Evolutionary conservation across 148 eudicot species (phyloP).

Genomic region (Chenopodium quinoa): DNA sequence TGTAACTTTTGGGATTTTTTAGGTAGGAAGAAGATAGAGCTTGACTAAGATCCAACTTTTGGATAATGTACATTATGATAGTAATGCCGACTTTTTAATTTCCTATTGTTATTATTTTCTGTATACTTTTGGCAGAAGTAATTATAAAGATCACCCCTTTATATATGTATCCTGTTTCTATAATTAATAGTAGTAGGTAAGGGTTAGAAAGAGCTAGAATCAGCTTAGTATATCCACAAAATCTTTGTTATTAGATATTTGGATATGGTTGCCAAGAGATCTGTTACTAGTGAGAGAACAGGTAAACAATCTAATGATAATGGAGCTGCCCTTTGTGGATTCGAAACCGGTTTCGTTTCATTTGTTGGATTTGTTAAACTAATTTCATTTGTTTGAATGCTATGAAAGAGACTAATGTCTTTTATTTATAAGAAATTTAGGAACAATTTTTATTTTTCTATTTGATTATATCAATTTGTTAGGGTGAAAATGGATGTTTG

Average conservation of each 20-base stretch:
- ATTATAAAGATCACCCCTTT: not conserved
- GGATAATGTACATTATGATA: conserved; percentile 16
- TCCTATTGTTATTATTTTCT: not conserved
- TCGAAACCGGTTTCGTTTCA: conserved; percentile 2
- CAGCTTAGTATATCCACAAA: not conserved
- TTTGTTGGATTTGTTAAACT: conserved; percentile 16
- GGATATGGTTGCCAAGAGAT: not conserved
- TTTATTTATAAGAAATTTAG: not conserved
- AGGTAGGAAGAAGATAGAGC: conserved; percentile 6
- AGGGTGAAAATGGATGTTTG: conserved; percentile 27
- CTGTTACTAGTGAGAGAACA: not conserved
- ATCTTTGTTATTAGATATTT: not conserved
- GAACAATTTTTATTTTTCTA: not conserved
- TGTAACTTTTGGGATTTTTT: not conserved
- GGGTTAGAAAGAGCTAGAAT: not conserved
- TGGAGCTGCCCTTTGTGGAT: conserved; percentile 19
- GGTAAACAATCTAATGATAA: conserved; percentile 12
- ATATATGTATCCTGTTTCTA: not conserved
- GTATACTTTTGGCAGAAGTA: conserved; percentile 4
- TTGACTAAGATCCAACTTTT: conserved; percentile 3
- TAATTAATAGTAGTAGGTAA: not conserved
- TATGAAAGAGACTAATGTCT: not conserved
- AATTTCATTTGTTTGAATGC: conserved; percentile 8
- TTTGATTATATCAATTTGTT: not conserved
- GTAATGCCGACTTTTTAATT: not conserved